phyloP scores from a whole-genome alignment of 1,284 basidiomycete genomes.

The Papiliotrema laurentii region DNA sequence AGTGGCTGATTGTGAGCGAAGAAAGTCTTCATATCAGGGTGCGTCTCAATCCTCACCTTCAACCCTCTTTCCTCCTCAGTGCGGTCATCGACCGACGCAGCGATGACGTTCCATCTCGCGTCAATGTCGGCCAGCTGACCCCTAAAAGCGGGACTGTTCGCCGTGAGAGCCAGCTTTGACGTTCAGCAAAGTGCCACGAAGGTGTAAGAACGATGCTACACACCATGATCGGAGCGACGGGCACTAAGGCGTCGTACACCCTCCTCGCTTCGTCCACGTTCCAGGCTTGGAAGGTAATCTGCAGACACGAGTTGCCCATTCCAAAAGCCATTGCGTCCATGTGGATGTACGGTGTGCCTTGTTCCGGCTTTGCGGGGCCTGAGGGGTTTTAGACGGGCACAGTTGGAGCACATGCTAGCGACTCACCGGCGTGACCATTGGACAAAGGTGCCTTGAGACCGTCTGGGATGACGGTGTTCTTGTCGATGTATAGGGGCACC shows the following conservation, averaged over 20 bases:
- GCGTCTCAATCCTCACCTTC: constrained; percentile 54
- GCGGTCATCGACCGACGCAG: constrained; percentile 93
- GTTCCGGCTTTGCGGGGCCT: constrained; percentile 47
- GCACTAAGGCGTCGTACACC: constrained; percentile 91
- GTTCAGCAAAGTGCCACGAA: constrained; percentile 1
- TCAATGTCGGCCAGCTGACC: constrained; percentile 95
- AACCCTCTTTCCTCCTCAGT: constrained; percentile 89
- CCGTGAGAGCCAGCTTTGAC: constrained; percentile 79
- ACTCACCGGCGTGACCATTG: constrained; percentile 25
- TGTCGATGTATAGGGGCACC: constrained; percentile 86
- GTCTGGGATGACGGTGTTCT: constrained; percentile 56
- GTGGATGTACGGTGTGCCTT: constrained; percentile 69
- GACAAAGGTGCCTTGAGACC: constrained; percentile 19
- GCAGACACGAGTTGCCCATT: constrained; percentile 98
- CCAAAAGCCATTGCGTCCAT: constrained; percentile 99
- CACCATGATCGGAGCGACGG: constrained; percentile 90
- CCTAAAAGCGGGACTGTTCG: constrained; percentile 88
- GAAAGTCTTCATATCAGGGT: background rate
- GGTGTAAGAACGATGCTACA: constrained; percentile 17
- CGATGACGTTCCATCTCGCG: constrained; percentile 97
- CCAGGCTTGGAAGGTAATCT: constrained; percentile 96
- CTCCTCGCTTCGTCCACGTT: constrained; percentile 85
- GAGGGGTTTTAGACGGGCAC: no score
- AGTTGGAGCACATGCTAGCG: background rate
- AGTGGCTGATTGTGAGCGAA: constrained; percentile 59